These are phyloP conservation scores for Pythium periplocum DNA, from an alignment of 352 stramenopile genomes.

Conservation along the genomic window DNA sequence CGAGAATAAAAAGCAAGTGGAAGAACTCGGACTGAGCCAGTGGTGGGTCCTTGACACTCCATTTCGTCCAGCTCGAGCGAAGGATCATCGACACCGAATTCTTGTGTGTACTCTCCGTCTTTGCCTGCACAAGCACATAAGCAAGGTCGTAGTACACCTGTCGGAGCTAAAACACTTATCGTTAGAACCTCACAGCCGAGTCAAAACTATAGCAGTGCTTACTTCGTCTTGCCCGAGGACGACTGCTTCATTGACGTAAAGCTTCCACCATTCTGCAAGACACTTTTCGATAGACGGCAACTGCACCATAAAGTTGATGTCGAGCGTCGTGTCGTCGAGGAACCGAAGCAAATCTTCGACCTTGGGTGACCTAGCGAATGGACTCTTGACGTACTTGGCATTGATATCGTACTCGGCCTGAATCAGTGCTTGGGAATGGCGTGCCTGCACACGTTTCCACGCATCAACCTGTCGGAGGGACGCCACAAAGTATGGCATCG, in stretches of 20 bases:
- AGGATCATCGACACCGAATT: constrained; percentile 79
- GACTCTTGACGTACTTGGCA: constrained; percentile 72
- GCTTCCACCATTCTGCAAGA: constrained; percentile 58
- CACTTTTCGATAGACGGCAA: constrained; percentile 80
- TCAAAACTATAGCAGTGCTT: constrained; percentile 4
- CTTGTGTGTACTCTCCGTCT: constrained; percentile 74
- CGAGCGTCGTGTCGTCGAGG: constrained; percentile 62
- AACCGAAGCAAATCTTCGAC: constrained; percentile 65
- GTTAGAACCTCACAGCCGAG: not conserved
- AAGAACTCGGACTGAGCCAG: constrained; percentile 55
- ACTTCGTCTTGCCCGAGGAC: constrained; percentile 51
- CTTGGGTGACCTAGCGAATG: constrained; percentile 52
- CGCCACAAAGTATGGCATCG: constrained; percentile 80
- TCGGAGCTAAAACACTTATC: constrained; percentile 30
- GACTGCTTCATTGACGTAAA: constrained; percentile 38
- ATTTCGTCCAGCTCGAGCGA: constrained; percentile 63
- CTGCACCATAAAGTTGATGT: constrained; percentile 83
- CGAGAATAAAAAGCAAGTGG: constrained; percentile 64
- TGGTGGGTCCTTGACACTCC: constrained; percentile 45
- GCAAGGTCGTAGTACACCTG: constrained; percentile 68
- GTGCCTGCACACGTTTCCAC: constrained; percentile 63
- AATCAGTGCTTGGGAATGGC: constrained; percentile 42
- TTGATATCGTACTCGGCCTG: constrained; percentile 62
- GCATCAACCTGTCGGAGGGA: constrained; percentile 60
- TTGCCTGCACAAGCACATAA: constrained; percentile 65